Evolutionary conservation across 768 basidiomycete genomes (phyloP).

Genomic region (Imleria badia): DNA sequence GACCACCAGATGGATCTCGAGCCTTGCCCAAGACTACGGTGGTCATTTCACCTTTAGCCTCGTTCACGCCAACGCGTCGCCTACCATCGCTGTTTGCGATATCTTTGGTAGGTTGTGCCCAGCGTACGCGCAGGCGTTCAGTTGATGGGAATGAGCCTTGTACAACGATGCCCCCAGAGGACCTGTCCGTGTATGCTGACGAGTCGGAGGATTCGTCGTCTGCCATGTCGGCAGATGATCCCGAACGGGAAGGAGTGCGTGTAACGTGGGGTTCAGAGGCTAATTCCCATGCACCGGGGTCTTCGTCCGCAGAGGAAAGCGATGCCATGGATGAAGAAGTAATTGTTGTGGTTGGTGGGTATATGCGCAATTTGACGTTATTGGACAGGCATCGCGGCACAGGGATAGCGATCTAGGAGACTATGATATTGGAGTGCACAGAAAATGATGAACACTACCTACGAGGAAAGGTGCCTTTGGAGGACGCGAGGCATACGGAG

Average conservation of each 20-base stretch:
- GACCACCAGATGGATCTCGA: slow-evolving; percentile 35
- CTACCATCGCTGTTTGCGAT: slow-evolving; percentile 51
- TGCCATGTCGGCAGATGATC: slow-evolving; percentile 69
- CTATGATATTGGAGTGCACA: slow-evolving; percentile 2
- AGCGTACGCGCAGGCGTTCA: slow-evolving; percentile 72
- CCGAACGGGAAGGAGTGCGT: slow-evolving; percentile 50
- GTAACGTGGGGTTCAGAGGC: slow-evolving; percentile 76
- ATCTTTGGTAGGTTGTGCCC: slow-evolving; percentile 65
- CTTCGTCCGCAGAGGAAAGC: slow-evolving; percentile 73
- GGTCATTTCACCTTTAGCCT: slow-evolving; percentile 65
- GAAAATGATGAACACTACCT: slow-evolving; percentile 17
- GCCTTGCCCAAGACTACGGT: slow-evolving; percentile 56
- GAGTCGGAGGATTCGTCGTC: slow-evolving; percentile 84
- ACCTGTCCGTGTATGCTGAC: slow-evolving; percentile 45
- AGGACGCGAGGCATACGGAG: slow-evolving; percentile 65
- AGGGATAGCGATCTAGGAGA: slow-evolving; percentile 66
- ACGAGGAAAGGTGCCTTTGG: slow-evolving; percentile 77
- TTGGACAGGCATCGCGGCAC: slow-evolving; percentile 78
- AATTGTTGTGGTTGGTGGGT: slow-evolving; percentile 54
- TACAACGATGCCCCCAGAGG: slow-evolving; percentile 63
- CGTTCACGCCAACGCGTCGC: slow-evolving; percentile 66
- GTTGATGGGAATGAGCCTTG: slow-evolving; percentile 78
- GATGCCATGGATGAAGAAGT: slow-evolving; percentile 66
- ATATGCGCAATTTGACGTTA: slow-evolving; percentile 70
- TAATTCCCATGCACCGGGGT: slow-evolving; percentile 68